A percentile compares a stretch with the other conserved stretches of the same genome.
These are phyloP conservation scores for Candida tunisiensis DNA, from an alignment of 1,139 yeast genomes.

Conservation along the genomic window DNA sequence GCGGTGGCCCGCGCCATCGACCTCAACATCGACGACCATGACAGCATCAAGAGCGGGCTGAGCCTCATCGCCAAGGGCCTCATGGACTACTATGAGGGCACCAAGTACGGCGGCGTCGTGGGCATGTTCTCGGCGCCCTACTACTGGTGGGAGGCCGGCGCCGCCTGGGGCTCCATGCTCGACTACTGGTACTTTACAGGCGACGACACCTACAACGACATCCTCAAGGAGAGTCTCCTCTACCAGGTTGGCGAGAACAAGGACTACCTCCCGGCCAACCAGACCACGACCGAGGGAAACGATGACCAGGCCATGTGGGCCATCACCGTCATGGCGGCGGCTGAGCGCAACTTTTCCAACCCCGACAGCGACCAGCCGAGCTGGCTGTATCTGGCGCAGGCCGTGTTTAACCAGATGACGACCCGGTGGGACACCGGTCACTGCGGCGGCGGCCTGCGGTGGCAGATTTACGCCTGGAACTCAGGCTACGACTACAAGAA, in stretches of 20 bases:
- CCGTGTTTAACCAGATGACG: slow-evolving; percentile 81
- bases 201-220: slow-evolving; percentile 46
- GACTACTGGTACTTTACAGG: slow-evolving; percentile 64
- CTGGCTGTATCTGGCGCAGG: slow-evolving; percentile 66
- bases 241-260: slow-evolving; percentile 64
- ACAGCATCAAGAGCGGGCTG: slow-evolving; percentile 32
- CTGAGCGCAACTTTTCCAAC: slow-evolving; percentile 73
- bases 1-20: background rate
- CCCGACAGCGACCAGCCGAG: slow-evolving; percentile 39
- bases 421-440: slow-evolving; percentile 61
- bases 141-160: slow-evolving; percentile 99
- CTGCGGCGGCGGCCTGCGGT: slow-evolving; percentile 83
- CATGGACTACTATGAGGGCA: slow-evolving; percentile 73
- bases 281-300: slow-evolving; percentile 90
- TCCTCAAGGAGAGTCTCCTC: slow-evolving; percentile 43
- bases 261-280: slow-evolving; percentile 78
- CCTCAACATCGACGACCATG: background rate
- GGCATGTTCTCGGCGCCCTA: slow-evolving; percentile 81
- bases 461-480: slow-evolving; percentile 96
- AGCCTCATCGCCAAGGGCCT: slow-evolving; percentile 53
- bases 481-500: slow-evolving; percentile 88
- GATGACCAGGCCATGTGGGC: slow-evolving; percentile 99
- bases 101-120: slow-evolving; percentile 49
- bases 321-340: slow-evolving; percentile 77
- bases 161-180: slow-evolving; percentile 79